A percentile compares a stretch with the other conserved stretches of the same genome.
phyloP scores from a whole-genome alignment of 345 rosid genomes.

The Orychophragmus violaceus region DNA sequence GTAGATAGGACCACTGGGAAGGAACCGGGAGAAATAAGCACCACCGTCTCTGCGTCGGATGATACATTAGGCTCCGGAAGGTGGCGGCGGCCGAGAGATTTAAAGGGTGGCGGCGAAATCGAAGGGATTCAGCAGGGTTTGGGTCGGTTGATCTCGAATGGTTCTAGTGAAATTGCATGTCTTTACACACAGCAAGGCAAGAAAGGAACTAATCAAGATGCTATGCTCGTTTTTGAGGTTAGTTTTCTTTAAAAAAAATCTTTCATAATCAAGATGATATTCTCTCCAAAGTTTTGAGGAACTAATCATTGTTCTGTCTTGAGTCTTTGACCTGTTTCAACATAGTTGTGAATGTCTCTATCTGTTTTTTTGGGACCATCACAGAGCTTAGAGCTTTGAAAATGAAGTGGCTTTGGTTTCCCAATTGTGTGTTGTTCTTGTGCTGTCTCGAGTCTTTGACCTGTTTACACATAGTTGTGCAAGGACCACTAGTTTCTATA shows the following conservation, averaged over 20 bases:
- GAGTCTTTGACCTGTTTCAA: too few species aligned
- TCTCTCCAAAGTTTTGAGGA: not conserved
- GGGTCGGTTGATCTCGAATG: constrained; percentile 56
- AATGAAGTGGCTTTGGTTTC: constrained; percentile 12
- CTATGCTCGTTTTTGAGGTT: constrained; percentile 97
- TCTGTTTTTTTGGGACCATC: constrained; percentile 9
- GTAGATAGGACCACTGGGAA: constrained; percentile 37
- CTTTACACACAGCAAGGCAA: constrained; percentile 91
- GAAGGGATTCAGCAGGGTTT: constrained; percentile 42
- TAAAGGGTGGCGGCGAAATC: constrained; percentile 28
- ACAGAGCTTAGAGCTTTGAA: constrained; percentile 16
- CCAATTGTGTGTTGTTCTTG: constrained; percentile 26
- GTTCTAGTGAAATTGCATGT: constrained; percentile 60
- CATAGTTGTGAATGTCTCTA: too few species aligned
- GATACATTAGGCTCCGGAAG: constrained; percentile 32
- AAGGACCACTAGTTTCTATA: constrained; percentile 24
- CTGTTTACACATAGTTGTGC: not conserved
- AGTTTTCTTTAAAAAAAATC: constrained; percentile 3
- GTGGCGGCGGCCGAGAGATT: constrained; percentile 51
- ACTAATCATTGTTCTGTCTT: too few species aligned
- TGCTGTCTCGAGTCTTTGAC: constrained; percentile 28
- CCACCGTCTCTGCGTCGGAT: constrained; percentile 18
- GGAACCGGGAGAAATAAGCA: constrained; percentile 21
- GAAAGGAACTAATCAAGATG: constrained; percentile 96
- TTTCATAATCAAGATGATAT: too few species aligned